Evolutionary conservation across 257 asterid genomes (phyloP).

Genomic region (Solanum tacnaense): DNA sequence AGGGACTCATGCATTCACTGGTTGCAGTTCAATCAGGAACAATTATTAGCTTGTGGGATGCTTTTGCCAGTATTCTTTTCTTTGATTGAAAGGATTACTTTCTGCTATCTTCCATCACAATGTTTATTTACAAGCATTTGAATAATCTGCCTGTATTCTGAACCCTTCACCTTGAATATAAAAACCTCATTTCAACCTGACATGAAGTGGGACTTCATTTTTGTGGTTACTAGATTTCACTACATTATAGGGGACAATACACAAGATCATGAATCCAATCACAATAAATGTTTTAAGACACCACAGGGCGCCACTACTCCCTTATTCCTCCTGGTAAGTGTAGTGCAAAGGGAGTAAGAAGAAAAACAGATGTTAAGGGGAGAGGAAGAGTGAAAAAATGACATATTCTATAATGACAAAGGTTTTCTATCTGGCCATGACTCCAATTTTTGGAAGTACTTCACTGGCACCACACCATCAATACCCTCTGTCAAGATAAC

Average conservation of each 20-base stretch:
- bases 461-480: conserved; percentile 66
- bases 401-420: conserved; percentile 12
- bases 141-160: background rate
- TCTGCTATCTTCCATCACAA: background rate
- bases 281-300: background rate
- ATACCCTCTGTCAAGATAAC: conserved; percentile 93
- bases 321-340: background rate
- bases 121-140: background rate
- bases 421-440: conserved; percentile 74
- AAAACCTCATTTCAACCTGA: background rate
- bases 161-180: background rate
- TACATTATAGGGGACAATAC: background rate
- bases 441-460: conserved; percentile 69
- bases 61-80: background rate
- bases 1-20: background rate
- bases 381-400: background rate
- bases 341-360: background rate
- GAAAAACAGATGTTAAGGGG: background rate
- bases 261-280: background rate
- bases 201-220: background rate
- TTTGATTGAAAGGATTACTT: background rate
- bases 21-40: background rate
- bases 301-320: background rate
- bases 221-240: background rate
- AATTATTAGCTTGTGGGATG: background rate